phyloP scores from a whole-genome alignment of 345 rosid species.

The Populus euphratica region DNA sequence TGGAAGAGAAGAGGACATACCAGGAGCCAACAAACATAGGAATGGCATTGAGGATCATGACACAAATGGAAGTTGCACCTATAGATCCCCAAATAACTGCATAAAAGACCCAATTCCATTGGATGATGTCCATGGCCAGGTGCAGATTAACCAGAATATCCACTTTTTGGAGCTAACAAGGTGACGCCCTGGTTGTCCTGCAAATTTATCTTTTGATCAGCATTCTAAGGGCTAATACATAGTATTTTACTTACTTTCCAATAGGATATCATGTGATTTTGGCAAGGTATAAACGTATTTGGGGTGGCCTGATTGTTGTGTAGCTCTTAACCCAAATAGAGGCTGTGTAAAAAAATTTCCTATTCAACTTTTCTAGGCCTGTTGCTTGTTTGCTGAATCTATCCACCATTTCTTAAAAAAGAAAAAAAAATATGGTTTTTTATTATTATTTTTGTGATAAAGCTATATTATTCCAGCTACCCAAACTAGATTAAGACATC shows the following conservation, averaged over 20 bases:
- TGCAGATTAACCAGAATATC: slow-evolving; percentile 85
- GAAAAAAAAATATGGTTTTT: too few species aligned
- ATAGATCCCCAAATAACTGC: slow-evolving; percentile 95
- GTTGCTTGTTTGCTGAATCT: background rate
- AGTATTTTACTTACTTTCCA: too few species aligned
- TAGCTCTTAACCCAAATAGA: background rate
- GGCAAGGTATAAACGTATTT: background rate
- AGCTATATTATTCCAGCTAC: too few species aligned
- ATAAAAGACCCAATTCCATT: slow-evolving; percentile 89
- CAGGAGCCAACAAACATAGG: slow-evolving; percentile 78
- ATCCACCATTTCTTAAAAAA: background rate
- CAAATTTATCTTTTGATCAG: too few species aligned
- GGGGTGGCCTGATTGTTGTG: background rate
- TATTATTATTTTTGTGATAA: too few species aligned
- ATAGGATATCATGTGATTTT: too few species aligned
- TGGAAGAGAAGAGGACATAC: slow-evolving; percentile 39
- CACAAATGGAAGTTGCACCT: slow-evolving; percentile 70
- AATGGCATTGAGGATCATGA: slow-evolving; percentile 61
- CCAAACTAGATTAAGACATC: too few species aligned
- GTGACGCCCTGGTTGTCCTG: too few species aligned
- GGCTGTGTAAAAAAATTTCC: background rate
- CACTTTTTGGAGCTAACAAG: background rate
- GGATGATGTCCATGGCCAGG: slow-evolving; percentile 79
- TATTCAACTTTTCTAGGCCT: background rate
- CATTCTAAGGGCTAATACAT: too few species aligned